Conservation (phyloP, 768 basidiomycete species). For the Lactarius indigo region DNA sequence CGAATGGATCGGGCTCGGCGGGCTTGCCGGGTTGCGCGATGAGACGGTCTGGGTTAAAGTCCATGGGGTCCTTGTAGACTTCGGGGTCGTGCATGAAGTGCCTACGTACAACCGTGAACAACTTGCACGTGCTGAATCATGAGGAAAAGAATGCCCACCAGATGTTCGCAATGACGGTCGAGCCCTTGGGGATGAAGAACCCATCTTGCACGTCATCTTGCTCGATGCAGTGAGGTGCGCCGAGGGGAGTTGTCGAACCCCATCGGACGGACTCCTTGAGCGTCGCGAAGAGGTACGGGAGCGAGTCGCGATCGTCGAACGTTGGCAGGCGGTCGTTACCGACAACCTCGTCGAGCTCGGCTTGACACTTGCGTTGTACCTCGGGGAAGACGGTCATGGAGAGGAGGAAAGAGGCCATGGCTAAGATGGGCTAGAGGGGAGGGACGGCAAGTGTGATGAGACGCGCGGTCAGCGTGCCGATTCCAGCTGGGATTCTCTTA, state of each 20-base stretch:
- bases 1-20: constrained; percentile 27
- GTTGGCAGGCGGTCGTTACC: constrained; percentile 25
- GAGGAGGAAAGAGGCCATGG: constrained; percentile 30
- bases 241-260: constrained; percentile 27
- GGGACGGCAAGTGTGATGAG: not conserved
- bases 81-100: constrained; percentile 32
- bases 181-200: constrained; percentile 39
- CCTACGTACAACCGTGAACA: constrained; percentile 23
- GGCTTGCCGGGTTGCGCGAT: constrained; percentile 22
- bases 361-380: constrained; percentile 26
- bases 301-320: constrained; percentile 23
- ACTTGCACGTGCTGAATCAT: not conserved
- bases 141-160: constrained; percentile 27
- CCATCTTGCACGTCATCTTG: constrained; percentile 39
- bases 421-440: constrained; percentile 25
- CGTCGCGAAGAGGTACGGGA: constrained; percentile 28
- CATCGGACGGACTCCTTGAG: constrained; percentile 29
- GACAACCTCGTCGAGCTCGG: constrained; percentile 29
- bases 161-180: constrained; percentile 35
- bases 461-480: not conserved
- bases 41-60: constrained; percentile 33
- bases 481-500: not conserved
- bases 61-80: constrained; percentile 30
- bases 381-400: constrained; percentile 31
- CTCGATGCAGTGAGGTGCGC: constrained; percentile 35